Percentiles rank a stretch among this genome's conserved stretches.
Evolutionary conservation across 768 basidiomycete genomes (phyloP).

Genomic region (Naematelia encephala): DNA sequence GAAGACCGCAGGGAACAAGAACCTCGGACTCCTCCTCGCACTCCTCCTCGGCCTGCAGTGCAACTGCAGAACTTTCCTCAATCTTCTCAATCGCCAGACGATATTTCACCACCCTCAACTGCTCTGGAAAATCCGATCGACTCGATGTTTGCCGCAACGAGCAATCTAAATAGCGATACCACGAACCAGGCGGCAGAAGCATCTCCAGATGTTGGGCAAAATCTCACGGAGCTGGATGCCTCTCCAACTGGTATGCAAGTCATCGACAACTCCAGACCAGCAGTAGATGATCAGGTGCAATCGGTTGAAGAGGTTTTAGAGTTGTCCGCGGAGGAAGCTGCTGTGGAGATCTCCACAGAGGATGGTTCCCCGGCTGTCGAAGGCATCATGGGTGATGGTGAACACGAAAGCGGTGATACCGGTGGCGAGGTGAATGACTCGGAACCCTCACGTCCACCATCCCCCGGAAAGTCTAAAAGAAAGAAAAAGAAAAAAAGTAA

Average conservation of each 20-base stretch:
- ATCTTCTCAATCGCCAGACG: too few species aligned
- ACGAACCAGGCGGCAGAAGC: background rate
- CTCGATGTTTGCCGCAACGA: background rate
- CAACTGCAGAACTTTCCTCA: too few species aligned
- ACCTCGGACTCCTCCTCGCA: background rate
- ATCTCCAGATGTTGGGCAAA: background rate
- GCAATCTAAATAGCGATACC: background rate
- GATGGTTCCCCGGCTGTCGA: too few species aligned
- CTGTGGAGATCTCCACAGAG: too few species aligned
- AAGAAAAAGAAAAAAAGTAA: slow-evolving; percentile 37
- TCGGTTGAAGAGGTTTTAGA: background rate
- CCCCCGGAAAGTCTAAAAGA: background rate
- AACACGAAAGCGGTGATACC: background rate
- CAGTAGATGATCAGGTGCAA: background rate
- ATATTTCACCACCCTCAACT: too few species aligned
- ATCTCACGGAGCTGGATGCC: background rate
- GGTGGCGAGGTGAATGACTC: background rate
- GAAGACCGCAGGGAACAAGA: background rate
- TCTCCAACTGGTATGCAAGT: background rate
- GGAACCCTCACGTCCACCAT: background rate
- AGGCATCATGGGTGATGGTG: background rate
- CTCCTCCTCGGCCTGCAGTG: too few species aligned
- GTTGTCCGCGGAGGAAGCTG: too few species aligned
- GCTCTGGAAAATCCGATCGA: too few species aligned
- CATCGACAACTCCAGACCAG: background rate